Percentiles rank a stretch among this genome's conserved stretches.
These are phyloP conservation scores for Hemisphaericaspora xylanilytica DNA, from an alignment of 1,139 yeast species.

Conservation along the genomic window DNA sequence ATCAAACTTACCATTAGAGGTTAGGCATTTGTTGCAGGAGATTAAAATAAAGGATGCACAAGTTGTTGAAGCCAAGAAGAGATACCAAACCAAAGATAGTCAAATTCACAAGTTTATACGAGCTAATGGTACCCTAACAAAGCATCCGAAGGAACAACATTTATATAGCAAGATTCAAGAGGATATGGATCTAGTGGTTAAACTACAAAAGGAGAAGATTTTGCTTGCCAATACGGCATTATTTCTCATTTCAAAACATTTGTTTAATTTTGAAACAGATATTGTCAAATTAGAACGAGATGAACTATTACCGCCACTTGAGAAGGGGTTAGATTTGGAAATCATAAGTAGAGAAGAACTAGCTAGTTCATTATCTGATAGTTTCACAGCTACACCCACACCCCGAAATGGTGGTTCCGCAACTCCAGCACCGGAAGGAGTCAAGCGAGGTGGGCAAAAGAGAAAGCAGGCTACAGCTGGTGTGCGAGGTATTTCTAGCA, in stretches of 20 bases:
- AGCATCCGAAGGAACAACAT: slow-evolving; percentile 79
- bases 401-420: slow-evolving; percentile 26
- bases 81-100: slow-evolving; percentile 69
- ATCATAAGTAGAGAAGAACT: slow-evolving; percentile 7
- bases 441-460: slow-evolving; percentile 24
- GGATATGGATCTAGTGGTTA: slow-evolving; percentile 59
- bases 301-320: slow-evolving; percentile 68
- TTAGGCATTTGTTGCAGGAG: slow-evolving; percentile 78
- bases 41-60: slow-evolving; percentile 67
- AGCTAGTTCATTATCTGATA: slow-evolving; percentile 19
- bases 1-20: slow-evolving; percentile 86
- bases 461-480: slow-evolving; percentile 19
- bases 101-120: slow-evolving; percentile 80
- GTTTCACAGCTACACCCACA: slow-evolving; percentile 31
- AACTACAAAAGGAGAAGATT: slow-evolving; percentile 74
- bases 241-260: slow-evolving; percentile 71
- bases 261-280: slow-evolving; percentile 70
- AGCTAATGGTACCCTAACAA: slow-evolving; percentile 77
- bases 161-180: slow-evolving; percentile 65
- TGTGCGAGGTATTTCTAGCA: slow-evolving; percentile 12
- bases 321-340: slow-evolving; percentile 22
- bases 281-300: slow-evolving; percentile 74
- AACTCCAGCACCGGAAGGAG: slow-evolving; percentile 23
- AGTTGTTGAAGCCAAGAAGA: slow-evolving; percentile 63
- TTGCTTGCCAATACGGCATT: slow-evolving; percentile 80